These are phyloP conservation scores for Austroboletus niveus DNA, from an alignment of 1,284 basidiomycete species.

Conservation along the genomic window DNA sequence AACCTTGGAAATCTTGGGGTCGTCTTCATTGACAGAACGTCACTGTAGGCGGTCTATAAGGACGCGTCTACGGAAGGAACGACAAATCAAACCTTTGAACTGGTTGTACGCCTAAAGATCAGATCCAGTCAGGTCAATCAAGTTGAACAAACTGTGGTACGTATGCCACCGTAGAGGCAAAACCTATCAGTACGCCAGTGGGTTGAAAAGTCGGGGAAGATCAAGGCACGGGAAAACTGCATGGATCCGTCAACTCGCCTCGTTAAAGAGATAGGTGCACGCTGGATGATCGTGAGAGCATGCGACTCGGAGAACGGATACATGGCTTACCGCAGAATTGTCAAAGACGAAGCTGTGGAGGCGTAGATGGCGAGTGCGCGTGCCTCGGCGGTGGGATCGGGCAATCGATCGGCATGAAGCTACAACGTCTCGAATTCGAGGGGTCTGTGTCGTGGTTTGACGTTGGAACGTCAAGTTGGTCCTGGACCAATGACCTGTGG, in stretches of 20 bases:
- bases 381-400: conserved; percentile 72
- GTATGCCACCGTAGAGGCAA: conserved; percentile 66
- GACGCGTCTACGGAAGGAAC: neutral
- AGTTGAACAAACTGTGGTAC: conserved; percentile 17
- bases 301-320: neutral
- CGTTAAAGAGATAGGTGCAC: conserved; percentile 85
- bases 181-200: conserved; percentile 36
- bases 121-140: neutral
- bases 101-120: conserved; percentile 75
- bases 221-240: neutral
- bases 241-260: conserved; percentile 38
- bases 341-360: conserved; percentile 78
- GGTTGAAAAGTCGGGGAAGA: neutral
- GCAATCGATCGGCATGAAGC: conserved; percentile 78
- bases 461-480: neutral
- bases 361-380: conserved; percentile 85
- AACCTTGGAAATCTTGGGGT: conserved; percentile 65
- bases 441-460: conserved; percentile 11
- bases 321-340: conserved; percentile 54
- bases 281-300: conserved; percentile 40
- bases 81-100: conserved; percentile 62
- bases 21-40: conserved; percentile 62
- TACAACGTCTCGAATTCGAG: conserved; percentile 79
- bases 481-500: conserved; percentile 10
- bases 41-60: conserved; percentile 39